These are phyloP conservation scores for Diaporthe citri DNA, from an alignment of 2,329 filamentous ascomycete genomes.

Conservation along the genomic window DNA sequence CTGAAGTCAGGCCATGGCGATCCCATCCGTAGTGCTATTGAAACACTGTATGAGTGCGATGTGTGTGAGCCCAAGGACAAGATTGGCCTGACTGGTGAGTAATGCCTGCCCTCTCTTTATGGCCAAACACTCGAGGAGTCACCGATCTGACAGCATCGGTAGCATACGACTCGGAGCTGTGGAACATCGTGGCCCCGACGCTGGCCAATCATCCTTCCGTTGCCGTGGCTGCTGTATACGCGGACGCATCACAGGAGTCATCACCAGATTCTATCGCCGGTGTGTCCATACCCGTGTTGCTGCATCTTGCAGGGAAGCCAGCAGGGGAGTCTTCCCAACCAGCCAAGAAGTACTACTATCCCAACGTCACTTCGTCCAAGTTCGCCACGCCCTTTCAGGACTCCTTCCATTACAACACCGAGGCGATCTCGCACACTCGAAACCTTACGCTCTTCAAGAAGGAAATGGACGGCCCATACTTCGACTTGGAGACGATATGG, in stretches of 20 bases:
- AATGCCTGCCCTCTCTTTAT: too few species aligned
- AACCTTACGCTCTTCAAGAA: slow-evolving; percentile 75
- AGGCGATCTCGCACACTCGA: slow-evolving; percentile 72
- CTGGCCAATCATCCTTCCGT: slow-evolving; percentile 30
- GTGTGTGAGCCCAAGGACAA: slow-evolving; percentile 40
- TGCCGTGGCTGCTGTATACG: slow-evolving; percentile 37
- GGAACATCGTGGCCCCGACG: slow-evolving; percentile 28
- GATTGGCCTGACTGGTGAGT: slow-evolving; percentile 38
- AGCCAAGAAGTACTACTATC: slow-evolving; percentile 36
- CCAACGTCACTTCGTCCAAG: slow-evolving; percentile 29
- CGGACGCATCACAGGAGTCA: slow-evolving; percentile 24
- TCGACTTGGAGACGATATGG: slow-evolving; percentile 83
- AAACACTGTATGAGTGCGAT: slow-evolving; percentile 29
- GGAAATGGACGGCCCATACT: slow-evolving; percentile 72
- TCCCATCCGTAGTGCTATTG: slow-evolving; percentile 22
- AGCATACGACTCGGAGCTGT: slow-evolving; percentile 37
- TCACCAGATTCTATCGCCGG: background rate
- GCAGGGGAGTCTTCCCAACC: background rate
- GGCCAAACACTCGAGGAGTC: background rate
- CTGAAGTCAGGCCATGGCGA: background rate
- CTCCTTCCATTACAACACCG: slow-evolving; percentile 44
- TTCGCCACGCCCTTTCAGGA: slow-evolving; percentile 39
- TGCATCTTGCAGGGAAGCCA: slow-evolving; percentile 37
- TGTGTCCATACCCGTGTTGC: slow-evolving; percentile 35
- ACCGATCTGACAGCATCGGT: background rate